Conservation (phyloP, 2,329 filamentous ascomycete genomes). For the Colletotrichum truncatum region DNA sequence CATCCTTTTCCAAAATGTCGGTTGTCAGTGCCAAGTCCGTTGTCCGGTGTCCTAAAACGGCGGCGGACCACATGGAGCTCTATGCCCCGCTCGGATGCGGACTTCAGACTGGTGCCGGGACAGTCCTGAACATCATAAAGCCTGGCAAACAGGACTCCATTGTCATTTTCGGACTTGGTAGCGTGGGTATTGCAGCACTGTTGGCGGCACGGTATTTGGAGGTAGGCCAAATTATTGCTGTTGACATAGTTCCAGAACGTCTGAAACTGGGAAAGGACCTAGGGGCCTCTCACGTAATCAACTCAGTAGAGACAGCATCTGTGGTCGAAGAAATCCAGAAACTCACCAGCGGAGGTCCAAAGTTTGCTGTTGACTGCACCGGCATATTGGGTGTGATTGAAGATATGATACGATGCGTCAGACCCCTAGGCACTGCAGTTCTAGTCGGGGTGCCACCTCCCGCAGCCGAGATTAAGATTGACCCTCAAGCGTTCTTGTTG, state of each 20-base stretch:
- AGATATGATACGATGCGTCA: conserved; percentile 13
- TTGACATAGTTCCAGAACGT: conserved; percentile 84
- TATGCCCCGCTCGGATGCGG: conserved; percentile 84
- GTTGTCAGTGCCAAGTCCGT: conserved; percentile 98
- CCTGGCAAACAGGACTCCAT: conserved; percentile 90
- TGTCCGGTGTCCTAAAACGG: conserved; percentile 89
- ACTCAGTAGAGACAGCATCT: conserved; percentile 80
- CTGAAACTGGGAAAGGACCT: conserved; percentile 94
- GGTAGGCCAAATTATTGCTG: conserved; percentile 78
- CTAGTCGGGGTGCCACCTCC: conserved; percentile 20
- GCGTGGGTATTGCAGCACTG: conserved; percentile 89
- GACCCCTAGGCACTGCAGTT: conserved; percentile 1
- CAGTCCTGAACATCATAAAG: conserved; percentile 90
- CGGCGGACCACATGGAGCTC: conserved; percentile 79
- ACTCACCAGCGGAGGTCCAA: conserved; percentile 96
- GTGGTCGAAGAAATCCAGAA: conserved; percentile 94
- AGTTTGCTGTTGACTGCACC: conserved; percentile 99
- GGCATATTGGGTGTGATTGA: conserved; percentile 91
- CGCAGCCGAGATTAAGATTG: conserved; percentile 11
- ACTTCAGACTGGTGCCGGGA: conserved; percentile 98
- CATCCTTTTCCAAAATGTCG: conserved; percentile 98
- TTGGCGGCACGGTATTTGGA: conserved; percentile 91
- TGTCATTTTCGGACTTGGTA: conserved; percentile 94
- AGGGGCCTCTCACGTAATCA: conserved; percentile 95
- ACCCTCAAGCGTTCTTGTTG: conserved; percentile 13